Evolutionary conservation across 495 filamentous ascomycete species (phyloP), one percentile per base, ranked within the genome.

Genomic region (Trichoderma asperelloides): DNA sequence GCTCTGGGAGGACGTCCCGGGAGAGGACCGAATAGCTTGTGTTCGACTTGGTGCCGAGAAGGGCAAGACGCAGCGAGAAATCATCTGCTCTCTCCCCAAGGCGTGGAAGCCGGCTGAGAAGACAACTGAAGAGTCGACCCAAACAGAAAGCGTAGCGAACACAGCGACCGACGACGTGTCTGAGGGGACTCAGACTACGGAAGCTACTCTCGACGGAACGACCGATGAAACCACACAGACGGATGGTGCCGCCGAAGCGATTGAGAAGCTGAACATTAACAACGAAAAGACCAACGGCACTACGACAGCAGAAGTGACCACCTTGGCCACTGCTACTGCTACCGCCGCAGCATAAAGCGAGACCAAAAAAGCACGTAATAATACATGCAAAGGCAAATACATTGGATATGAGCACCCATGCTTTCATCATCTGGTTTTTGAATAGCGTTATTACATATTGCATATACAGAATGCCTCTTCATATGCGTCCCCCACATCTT

Each of bases 1-100:
- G 70, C 79, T 80, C 64, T 86, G 84, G 84, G 66, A 71, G 27
- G 70, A 74, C 9, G 72, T 74, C 28, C 78, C 82, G 21, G 79
- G 72, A 41, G 79, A 76, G 11, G 73, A 74, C 40, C 66, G 73
- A 47, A 65, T 84, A 8, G 77, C 81, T 65, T 81, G 78, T 64
- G 43, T 83, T 6, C 80, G 81, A 1, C 77, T 81, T 0, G 84
- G 84, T 0, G 78, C 70, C 13, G 69, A 74, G 45, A 70, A 72
- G 12, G 75, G 71, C 1, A 69, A 73, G 64, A 68, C 78, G 67
- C 74, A 80, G 60, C 67, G 55, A 33, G 77, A 79, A 65, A 68
- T 69, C 23, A 76, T 86, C 8, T 81, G 82, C 63, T 78, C 76
- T 12, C 70, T 86, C 16, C 77, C 78, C 0, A 78, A 72, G 67